phyloP scores from a whole-genome alignment of 2,329 filamentous ascomycete genomes.

The Stylonectria norvegica region DNA sequence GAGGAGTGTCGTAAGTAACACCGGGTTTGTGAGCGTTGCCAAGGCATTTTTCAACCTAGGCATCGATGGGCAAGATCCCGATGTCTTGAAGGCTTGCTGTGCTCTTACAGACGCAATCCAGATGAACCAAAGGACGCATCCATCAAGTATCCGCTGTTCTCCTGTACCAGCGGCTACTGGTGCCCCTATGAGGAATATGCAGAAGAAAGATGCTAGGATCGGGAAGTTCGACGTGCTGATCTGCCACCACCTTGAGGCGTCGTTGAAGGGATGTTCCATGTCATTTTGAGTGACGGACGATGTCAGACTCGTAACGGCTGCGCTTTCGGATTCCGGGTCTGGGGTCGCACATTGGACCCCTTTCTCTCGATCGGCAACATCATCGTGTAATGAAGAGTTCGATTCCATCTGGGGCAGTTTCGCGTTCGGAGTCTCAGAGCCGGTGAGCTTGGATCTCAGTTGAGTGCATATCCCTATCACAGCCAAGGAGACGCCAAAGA shows the following conservation, averaged over 20 bases:
- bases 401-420: constrained; percentile 14
- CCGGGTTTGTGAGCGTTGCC: constrained; percentile 44
- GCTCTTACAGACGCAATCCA: constrained; percentile 44
- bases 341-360: not conserved
- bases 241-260: constrained; percentile 8
- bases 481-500: constrained; percentile 28
- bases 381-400: constrained; percentile 14
- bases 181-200: constrained; percentile 37
- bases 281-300: too few relatives aligned
- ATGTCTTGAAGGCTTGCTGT: constrained; percentile 36
- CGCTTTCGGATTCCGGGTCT: constrained; percentile 1
- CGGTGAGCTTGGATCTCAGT: constrained; percentile 5
- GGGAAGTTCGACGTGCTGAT: constrained; percentile 26
- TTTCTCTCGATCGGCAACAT: constrained; percentile 7
- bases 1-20: constrained; percentile 44
- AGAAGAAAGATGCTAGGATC: constrained; percentile 27
- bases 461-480: constrained; percentile 12
- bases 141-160: constrained; percentile 43
- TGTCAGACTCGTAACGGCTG: constrained; percentile 5
- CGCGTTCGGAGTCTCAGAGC: constrained; percentile 1
- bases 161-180: constrained; percentile 35
- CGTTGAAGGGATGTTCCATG: not conserved
- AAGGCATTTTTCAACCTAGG: constrained; percentile 29
- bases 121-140: constrained; percentile 44
- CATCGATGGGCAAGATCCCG: too few relatives aligned